Percentiles rank a stretch among this genome's conserved stretches.
These are phyloP conservation scores for Verticillium dahliae DNA, from an alignment of 2,329 filamentous ascomycete species.

Conservation along the genomic window DNA sequence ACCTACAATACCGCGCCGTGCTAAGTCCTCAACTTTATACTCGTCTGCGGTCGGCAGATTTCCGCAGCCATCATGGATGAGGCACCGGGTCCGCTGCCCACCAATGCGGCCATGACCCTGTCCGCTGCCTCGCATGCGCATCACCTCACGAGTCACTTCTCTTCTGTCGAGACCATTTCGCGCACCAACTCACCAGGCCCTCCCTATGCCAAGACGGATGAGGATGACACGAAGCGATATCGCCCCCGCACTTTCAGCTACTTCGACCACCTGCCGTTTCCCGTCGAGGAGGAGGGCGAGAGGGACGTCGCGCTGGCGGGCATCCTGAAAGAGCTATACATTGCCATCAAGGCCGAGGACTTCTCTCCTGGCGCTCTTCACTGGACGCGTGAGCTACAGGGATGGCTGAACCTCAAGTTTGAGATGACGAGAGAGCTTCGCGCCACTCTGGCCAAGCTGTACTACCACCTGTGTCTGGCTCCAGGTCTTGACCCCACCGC, in stretches of 20 bases:
- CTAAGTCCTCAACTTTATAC: not conserved
- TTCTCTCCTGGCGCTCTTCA: conserved; percentile 90
- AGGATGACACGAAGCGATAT: conserved; percentile 57
- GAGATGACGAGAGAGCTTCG: conserved; percentile 83
- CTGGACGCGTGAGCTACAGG: conserved; percentile 93
- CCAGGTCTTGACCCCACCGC: conserved; percentile 79
- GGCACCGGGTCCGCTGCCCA: conserved; percentile 20
- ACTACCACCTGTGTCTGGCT: conserved; percentile 88
- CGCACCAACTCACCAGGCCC: conserved; percentile 78
- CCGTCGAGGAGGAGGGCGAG: conserved; percentile 72
- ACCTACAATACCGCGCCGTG: not conserved
- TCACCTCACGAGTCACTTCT: conserved; percentile 30
- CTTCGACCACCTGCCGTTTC: conserved; percentile 82
- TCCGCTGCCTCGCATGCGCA: conserved; percentile 27
- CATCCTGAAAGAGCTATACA: conserved; percentile 90
- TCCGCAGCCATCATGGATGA: conserved; percentile 22
- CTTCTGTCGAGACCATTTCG: conserved; percentile 62
- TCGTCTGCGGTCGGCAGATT: not conserved
- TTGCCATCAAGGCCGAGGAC: conserved; percentile 85
- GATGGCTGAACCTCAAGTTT: conserved; percentile 95
- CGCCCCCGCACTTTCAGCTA: conserved; percentile 91
- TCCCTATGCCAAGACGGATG: conserved; percentile 42
- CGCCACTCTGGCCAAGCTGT: conserved; percentile 78
- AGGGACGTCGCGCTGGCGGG: conserved; percentile 74
- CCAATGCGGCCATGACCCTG: conserved; percentile 22